These are phyloP conservation scores for Hypericum androsaemum DNA, from an alignment of 345 rosid species.

Conservation along the genomic window DNA sequence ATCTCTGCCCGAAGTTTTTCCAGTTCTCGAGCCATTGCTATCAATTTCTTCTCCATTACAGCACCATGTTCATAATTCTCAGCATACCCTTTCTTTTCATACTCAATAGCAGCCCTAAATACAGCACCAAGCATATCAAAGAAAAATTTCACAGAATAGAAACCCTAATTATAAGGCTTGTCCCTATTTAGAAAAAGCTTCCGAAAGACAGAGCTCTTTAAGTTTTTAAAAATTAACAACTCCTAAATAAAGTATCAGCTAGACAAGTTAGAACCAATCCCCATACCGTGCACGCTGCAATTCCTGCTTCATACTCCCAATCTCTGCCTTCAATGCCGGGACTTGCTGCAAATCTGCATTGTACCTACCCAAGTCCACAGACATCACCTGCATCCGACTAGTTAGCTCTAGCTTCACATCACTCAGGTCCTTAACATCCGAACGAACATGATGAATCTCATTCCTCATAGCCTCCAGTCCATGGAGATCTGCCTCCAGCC, in stretches of 20 bases:
- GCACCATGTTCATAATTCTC: constrained; percentile 92
- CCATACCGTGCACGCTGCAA: constrained; percentile 76
- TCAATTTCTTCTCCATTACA: constrained; percentile 81
- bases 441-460: constrained; percentile 54
- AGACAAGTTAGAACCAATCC: constrained; percentile 6
- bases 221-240: too few relatives aligned
- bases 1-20: constrained; percentile 94
- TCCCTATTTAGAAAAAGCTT: too few relatives aligned
- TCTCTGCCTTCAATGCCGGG: constrained; percentile 66
- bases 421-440: constrained; percentile 66
- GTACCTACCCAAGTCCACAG: constrained; percentile 60
- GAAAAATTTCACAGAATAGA: background rate
- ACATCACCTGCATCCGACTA: constrained; percentile 56
- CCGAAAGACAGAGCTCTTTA: too few relatives aligned
- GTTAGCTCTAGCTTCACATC: constrained; percentile 59
- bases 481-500: constrained; percentile 57
- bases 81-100: constrained; percentile 95
- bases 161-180: background rate
- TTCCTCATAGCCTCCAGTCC: constrained; percentile 52
- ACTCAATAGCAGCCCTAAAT: constrained; percentile 77
- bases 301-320: constrained; percentile 77
- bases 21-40: constrained; percentile 86
- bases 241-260: too few relatives aligned
- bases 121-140: constrained; percentile 9
- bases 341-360: constrained; percentile 62